These are phyloP conservation scores for Malassezia restricta DNA, from an alignment of 1,284 basidiomycete genomes.

Conservation along the genomic window DNA sequence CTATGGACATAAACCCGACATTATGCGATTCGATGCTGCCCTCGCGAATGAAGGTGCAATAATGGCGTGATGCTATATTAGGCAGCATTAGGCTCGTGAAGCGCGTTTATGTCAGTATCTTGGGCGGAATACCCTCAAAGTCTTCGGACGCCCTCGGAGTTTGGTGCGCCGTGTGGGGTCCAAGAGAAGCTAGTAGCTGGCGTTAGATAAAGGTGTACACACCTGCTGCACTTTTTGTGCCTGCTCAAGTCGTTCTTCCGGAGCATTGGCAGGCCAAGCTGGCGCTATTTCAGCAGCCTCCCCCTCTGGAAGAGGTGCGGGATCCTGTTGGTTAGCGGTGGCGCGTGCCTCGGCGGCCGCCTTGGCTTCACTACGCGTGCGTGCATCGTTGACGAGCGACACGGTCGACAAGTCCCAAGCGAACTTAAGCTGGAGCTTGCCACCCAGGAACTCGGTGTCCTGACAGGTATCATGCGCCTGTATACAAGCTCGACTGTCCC, in stretches of 20 bases:
- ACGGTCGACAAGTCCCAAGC: constrained; percentile 59
- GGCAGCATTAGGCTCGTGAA: no score
- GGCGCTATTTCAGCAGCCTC: constrained; percentile 1
- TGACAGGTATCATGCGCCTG: constrained; percentile 68
- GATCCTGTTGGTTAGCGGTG: background rate
- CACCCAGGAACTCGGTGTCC: constrained; percentile 66
- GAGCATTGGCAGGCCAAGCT: background rate
- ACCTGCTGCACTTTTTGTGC: constrained; percentile 43
- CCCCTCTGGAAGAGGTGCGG: background rate
- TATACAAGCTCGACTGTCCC: constrained; percentile 52
- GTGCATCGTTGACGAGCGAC: constrained; percentile 13
- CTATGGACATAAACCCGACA: no score
- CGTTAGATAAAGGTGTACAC: background rate
- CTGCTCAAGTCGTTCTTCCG: constrained; percentile 35
- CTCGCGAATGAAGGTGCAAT: no score
- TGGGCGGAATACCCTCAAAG: no score
- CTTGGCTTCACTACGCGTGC: constrained; percentile 21
- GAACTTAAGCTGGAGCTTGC: constrained; percentile 71
- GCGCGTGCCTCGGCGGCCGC: constrained; percentile 33
- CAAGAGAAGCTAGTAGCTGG: no score
- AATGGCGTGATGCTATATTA: no score
- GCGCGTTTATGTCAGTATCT: no score
- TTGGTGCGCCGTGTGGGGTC: no score
- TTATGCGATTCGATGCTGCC: no score
- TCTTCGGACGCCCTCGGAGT: no score